Percentiles rank a stretch among this genome's conserved stretches.
phyloP scores from a whole-genome alignment of 176 grass and related monocot species.

The Phyllostachys edulis region DNA sequence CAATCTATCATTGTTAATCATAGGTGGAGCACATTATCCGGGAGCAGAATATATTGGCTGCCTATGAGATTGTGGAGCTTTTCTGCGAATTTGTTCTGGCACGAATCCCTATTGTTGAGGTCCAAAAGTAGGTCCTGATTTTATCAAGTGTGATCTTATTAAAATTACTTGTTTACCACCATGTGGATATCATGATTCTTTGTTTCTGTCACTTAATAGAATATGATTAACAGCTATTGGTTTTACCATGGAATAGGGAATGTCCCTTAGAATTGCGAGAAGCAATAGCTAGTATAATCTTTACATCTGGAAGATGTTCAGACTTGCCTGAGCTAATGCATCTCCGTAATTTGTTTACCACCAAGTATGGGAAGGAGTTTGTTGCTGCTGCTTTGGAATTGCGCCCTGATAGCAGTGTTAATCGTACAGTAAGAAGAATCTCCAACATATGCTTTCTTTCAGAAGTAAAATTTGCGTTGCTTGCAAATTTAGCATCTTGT shows the following conservation, averaged over 20 bases:
- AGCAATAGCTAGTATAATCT: conserved; percentile 87
- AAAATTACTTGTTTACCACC: conserved; percentile 3
- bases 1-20: conserved; percentile 35
- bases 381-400: conserved; percentile 75
- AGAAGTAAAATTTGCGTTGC: background rate
- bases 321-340: conserved; percentile 91
- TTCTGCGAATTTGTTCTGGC: conserved; percentile 99
- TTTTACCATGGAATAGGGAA: conserved; percentile 61
- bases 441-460: conserved; percentile 14
- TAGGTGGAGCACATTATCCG: conserved; percentile 93
- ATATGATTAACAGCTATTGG: conserved; percentile 14
- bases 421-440: conserved; percentile 77
- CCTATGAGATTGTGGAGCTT: conserved; percentile 91
- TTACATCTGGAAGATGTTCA: conserved; percentile 96
- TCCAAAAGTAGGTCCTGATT: conserved; percentile 69
- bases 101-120: conserved; percentile 80
- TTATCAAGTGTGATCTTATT: conserved; percentile 12
- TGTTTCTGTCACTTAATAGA: conserved; percentile 16
- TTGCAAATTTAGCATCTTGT: conserved; percentile 7
- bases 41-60: conserved; percentile 94
- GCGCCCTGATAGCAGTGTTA: conserved; percentile 78
- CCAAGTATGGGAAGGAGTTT: conserved; percentile 98
- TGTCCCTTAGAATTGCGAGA: conserved; percentile 90
- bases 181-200: background rate
- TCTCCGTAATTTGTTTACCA: conserved; percentile 78